These are phyloP conservation scores for Cynanchum wilfordii DNA, from an alignment of 257 asterid species.

Conservation along the genomic window DNA sequence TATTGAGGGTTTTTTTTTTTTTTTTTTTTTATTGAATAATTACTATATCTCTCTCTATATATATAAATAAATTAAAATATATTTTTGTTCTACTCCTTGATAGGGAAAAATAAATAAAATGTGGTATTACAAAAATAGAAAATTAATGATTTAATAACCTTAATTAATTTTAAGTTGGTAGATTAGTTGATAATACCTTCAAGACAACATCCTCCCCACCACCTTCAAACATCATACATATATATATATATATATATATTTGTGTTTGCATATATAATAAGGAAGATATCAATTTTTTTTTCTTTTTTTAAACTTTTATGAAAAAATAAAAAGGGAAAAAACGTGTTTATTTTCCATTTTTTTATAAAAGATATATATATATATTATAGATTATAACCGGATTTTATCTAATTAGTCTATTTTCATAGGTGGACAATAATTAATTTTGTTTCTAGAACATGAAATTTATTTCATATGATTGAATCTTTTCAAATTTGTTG, in stretches of 20 bases:
- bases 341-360: background rate
- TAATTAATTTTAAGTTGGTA: background rate
- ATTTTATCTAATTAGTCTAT: too few species aligned
- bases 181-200: background rate
- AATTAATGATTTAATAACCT: background rate
- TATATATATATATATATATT: background rate
- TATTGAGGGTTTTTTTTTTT: too few species aligned
- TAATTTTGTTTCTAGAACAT: background rate
- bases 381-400: too few species aligned
- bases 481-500: background rate
- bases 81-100: too few species aligned
- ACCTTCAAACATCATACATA: background rate
- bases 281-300: background rate
- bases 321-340: background rate
- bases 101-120: too few species aligned
- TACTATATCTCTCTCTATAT: too few species aligned
- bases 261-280: background rate
- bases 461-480: background rate
- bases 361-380: background rate
- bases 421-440: background rate
- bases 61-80: too few species aligned
- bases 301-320: background rate
- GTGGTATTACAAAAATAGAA: background rate
- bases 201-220: slow-evolving; percentile 5
- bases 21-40: too few species aligned